Base-by-base conservation (phyloP, 257 asterid species). In the Salvia splendens region DNA sequence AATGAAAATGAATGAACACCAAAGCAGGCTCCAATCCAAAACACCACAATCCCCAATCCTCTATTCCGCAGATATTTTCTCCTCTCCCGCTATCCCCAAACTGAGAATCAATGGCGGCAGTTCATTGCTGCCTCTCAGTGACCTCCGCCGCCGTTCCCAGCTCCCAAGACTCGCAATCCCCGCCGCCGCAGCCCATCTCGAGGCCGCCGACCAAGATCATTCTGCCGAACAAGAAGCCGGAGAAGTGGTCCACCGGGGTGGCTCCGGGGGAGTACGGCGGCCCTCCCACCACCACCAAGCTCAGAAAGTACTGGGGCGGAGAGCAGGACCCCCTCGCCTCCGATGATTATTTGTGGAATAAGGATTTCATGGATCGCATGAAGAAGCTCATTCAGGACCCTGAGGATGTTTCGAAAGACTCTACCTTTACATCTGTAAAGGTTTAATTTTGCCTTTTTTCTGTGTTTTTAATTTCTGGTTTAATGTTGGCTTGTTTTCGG, bases 181-280 rank as follows among this genome's bases (percentile, higher is more conserved):
- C 85, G 56, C 35, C 86, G 1, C 55, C 78, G 86, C 54, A 33
- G 71, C 82, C 80, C 30, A 48, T 35, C 65, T 5, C 84, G 12
- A 69, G 83, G 75, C 81, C 33, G 10, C 92, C 88, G 32, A 77
- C 96, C 32, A 93, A 93, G 83, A 76, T 93, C 58, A 74, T 90
- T 47, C 79, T 93, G 63, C 99, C 99, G 1, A 75, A 80, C 32
- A 88, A 86, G 82, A 93, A 90, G 80, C 92, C 97, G 1, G 12
- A 73, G 90, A 93, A 90, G 80, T 90, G 96, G 97, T 87, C 96
- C 7, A 86, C 95, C 5, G 99, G 97, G 41, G 88, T 82, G 28
- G 91, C 89, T 7, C 98, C 96, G 3, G 99, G 96, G 64, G 99
- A 90, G 12, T 90, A 89, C 33, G 99, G 95, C 10, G 97, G 97